Base-by-base conservation (phyloP, 306 rosid species). In the Aeschynomene evenia region DNA sequence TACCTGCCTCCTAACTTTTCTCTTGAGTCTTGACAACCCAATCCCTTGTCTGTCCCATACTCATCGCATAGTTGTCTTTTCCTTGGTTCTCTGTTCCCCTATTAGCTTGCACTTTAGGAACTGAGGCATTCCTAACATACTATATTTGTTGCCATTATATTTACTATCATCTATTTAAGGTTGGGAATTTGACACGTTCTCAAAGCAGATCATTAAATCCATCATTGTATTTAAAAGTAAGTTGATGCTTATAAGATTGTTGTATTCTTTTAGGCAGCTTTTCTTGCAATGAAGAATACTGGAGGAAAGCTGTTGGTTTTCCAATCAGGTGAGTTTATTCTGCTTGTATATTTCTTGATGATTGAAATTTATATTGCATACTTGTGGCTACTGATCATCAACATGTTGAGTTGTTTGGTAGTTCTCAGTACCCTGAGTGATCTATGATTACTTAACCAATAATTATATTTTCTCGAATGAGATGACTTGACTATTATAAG, bases 241-340 rank as follows among this genome's bases (percentile, higher is more conserved):
- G 29, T 56, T 54, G 21, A 48, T 24, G 63, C 63, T 40, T 53
- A 49, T 20, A 64, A 57, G 15, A 5, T 28, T 70, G 24, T 64
- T 50, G 58, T 73, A 61, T 53, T 14, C 24, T 70, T 74, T 57
- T 73, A 94, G 99, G 97, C 97, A 39, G 96, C 99, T 78, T 91
- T 94, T 69, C 81, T 94, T 80, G 97, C 99, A 57, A 94, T 88
- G 90, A 94, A 91, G 88, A 82, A 85, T 66, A 87, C 85, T 5
- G 97, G 99, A 82, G 99, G 97, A 62, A 94, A 94, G 71, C 82
- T 94, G 51, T 29, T 94, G 97, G 95, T 85, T 57, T 94, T 94
- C 83, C 99, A 91, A 81, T 94, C 99, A 84, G 99, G 99, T 85
- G 84, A 79, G 95, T 55, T 82, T 66, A n/a, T 70, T 58, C 51